Percentiles rank a stretch among this genome's conserved stretches.
Evolutionary conservation across 805 yeast species (phyloP).

Genomic region (Candida xiaguanensis): DNA sequence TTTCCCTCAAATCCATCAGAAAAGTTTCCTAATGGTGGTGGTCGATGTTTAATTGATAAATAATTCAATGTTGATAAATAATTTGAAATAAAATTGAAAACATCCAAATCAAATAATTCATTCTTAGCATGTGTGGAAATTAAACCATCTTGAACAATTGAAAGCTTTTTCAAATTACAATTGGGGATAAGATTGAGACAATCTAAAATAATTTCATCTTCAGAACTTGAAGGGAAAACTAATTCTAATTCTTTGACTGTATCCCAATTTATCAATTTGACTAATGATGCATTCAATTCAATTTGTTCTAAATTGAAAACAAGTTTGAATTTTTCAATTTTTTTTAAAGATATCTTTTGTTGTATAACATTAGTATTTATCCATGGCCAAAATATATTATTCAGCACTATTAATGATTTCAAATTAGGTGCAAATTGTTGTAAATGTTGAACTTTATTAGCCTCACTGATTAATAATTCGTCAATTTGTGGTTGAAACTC

Average conservation of each 20-base stretch:
- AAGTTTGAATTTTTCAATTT: conserved; percentile 20
- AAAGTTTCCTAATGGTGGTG: conserved; percentile 55
- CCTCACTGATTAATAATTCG: conserved; percentile 9
- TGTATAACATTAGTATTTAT: conserved; percentile 7
- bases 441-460: neutral
- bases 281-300: conserved; percentile 9
- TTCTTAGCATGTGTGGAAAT: conserved; percentile 24
- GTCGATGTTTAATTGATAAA: conserved; percentile 53
- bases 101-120: conserved; percentile 46
- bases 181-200: conserved; percentile 39
- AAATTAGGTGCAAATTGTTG: conserved; percentile 5
- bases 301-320: conserved; percentile 18
- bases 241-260: conserved; percentile 44
- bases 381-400: conserved; percentile 15
- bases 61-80: conserved; percentile 29
- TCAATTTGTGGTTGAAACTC: conserved; percentile 6
- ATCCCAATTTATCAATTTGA: conserved; percentile 17
- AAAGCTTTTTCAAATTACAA: conserved; percentile 21
- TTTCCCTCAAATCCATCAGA: conserved; percentile 74
- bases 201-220: conserved; percentile 43
- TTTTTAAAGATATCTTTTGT: conserved; percentile 6
- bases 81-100: conserved; percentile 26
- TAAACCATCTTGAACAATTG: conserved; percentile 30
- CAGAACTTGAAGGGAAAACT: conserved; percentile 44
- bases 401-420: conserved; percentile 16